Conservation (phyloP, 108 stramenopile species). For the Parietichytrium sp. region DNA sequence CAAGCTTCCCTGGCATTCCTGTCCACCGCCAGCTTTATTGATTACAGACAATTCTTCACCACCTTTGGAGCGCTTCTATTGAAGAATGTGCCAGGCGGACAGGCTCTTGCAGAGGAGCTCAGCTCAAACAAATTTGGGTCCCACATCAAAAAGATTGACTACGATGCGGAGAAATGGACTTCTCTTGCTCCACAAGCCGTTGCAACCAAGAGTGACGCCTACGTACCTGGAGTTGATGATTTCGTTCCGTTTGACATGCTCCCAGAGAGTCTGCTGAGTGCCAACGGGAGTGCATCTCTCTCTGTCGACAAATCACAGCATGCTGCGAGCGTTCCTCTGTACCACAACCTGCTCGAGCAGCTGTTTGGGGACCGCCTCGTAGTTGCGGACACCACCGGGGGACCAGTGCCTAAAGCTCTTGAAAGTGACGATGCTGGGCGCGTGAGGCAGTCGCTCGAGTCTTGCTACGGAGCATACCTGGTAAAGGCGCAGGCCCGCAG, state of each 20-base stretch:
- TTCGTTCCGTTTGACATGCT: neutral
- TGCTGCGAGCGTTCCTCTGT: neutral
- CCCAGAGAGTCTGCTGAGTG: neutral
- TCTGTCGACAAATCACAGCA: neutral
- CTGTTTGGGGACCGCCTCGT: conserved; percentile 27
- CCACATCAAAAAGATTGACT: neutral
- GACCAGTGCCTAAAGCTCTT: no score
- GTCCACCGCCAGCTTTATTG: neutral
- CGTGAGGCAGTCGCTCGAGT: conserved; percentile 27
- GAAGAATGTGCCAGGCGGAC: neutral
- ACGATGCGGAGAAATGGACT: neutral
- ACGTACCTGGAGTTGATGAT: neutral
- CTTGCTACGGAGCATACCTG: conserved; percentile 17
- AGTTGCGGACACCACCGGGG: conserved; percentile 5
- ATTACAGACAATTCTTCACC: conserved; percentile 22
- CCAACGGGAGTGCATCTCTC: neutral
- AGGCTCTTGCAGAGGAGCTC: no score
- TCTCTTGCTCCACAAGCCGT: neutral
- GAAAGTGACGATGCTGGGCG: no score
- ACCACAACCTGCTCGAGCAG: conserved; percentile 25
- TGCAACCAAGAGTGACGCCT: neutral
- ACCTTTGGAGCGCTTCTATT: neutral
- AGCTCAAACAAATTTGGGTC: neutral
- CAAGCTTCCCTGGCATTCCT: neutral
- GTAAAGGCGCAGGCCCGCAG: neutral